phyloP scores from a whole-genome alignment of 106 monocot genomes.

The Ottelia alismoides region DNA sequence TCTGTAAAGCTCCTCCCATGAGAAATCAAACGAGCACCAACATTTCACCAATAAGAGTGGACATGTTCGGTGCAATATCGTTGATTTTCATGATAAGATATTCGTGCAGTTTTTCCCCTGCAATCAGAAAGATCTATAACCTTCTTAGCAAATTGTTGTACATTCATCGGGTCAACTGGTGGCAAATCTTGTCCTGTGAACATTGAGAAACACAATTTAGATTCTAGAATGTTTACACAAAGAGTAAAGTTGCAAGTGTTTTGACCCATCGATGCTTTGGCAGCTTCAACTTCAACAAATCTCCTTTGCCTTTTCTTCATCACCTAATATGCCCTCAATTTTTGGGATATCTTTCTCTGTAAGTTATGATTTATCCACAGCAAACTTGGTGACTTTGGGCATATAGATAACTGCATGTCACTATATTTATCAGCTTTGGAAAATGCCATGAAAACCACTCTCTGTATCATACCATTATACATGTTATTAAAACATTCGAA shows the following conservation, averaged over 20 bases:
- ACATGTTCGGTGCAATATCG: slow-evolving; percentile 87
- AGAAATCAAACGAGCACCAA: slow-evolving; percentile 86
- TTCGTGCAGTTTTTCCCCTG: slow-evolving; percentile 68
- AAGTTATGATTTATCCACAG: slow-evolving; percentile 70
- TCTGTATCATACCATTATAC: too few relatives aligned
- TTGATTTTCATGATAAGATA: slow-evolving; percentile 93
- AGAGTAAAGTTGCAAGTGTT: background rate
- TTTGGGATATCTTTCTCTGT: slow-evolving; percentile 52
- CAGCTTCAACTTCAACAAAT: slow-evolving; percentile 97
- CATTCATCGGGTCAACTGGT: slow-evolving; percentile 78
- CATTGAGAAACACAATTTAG: background rate
- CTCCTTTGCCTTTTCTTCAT: slow-evolving; percentile 91
- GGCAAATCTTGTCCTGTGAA: slow-evolving; percentile 86
- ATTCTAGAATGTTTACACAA: background rate
- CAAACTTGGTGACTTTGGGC: slow-evolving; percentile 70
- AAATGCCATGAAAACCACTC: slow-evolving; percentile 99
- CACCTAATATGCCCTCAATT: slow-evolving; percentile 70
- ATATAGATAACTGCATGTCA: slow-evolving; percentile 88
- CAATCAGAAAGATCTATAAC: slow-evolving; percentile 79
- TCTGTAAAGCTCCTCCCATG: slow-evolving; percentile 91
- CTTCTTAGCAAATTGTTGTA: slow-evolving; percentile 72
- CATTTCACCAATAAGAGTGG: slow-evolving; percentile 82
- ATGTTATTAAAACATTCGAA: too few relatives aligned
- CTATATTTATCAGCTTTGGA: slow-evolving; percentile 76
- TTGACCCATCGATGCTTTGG: slow-evolving; percentile 98